Evolutionary conservation across 345 rosid species (phyloP).

Genomic region (Populus nigra): DNA sequence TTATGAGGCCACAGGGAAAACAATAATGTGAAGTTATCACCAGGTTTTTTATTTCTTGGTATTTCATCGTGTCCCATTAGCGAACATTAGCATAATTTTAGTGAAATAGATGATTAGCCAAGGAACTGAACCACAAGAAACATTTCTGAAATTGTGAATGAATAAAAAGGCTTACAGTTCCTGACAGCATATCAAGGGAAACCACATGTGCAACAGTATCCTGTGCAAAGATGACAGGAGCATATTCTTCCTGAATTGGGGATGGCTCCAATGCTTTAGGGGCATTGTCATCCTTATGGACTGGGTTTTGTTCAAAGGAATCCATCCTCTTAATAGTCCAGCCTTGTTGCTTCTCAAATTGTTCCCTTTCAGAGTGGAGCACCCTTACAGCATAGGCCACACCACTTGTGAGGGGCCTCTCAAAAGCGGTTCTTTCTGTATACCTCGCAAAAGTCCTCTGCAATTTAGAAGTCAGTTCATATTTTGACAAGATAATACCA

Average conservation of each 20-base stretch:
- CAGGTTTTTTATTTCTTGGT: neutral
- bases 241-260: constrained; percentile 86
- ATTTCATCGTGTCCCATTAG: neutral
- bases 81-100: neutral
- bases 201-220: constrained; percentile 85
- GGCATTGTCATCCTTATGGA: constrained; percentile 68
- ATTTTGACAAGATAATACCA: constrained; percentile 10
- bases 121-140: constrained; percentile 5
- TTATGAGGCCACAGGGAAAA: neutral
- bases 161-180: constrained; percentile 56
- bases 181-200: constrained; percentile 92
- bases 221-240: constrained; percentile 98
- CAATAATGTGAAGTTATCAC: neutral
- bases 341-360: constrained; percentile 87
- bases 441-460: constrained; percentile 88
- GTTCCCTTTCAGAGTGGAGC: constrained; percentile 83
- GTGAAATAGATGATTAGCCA: neutral
- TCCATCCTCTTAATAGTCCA: constrained; percentile 93
- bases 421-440: constrained; percentile 92
- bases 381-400: constrained; percentile 95
- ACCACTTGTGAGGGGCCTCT: constrained; percentile 98
- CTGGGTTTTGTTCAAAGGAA: constrained; percentile 64
- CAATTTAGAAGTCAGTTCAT: constrained; percentile 35
- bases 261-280: constrained; percentile 66
- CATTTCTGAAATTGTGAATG: neutral